A percentile compares a stretch with the other conserved stretches of the same genome.
Conservation (phyloP, 805 yeast species). For the Myxozyma nipponensis region DNA sequence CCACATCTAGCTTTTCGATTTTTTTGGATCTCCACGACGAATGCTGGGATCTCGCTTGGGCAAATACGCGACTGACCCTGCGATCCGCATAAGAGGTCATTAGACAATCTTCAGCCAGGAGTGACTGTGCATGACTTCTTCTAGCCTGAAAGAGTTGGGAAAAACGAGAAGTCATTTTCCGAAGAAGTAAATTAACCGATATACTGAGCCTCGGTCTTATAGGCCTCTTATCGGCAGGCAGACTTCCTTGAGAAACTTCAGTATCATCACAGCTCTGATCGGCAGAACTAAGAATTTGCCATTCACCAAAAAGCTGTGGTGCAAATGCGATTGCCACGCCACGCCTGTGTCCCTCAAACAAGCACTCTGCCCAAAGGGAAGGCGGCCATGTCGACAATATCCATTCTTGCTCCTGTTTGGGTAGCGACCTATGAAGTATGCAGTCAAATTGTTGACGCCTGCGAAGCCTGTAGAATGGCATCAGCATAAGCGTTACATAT, state of each 20-base stretch:
- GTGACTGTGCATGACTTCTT: neutral
- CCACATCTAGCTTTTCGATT: too few species aligned
- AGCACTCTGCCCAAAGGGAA: conserved; percentile 14
- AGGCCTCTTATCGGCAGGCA: neutral
- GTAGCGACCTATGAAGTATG: too few species aligned
- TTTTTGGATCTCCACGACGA: too few species aligned
- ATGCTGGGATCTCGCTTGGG: too few species aligned
- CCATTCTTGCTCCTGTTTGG: conserved; percentile 6
- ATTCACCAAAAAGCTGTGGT: conserved; percentile 14
- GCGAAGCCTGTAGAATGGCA: conserved; percentile 12
- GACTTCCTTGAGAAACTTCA: too few species aligned
- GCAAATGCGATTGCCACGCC: conserved; percentile 16
- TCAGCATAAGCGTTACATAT: too few species aligned
- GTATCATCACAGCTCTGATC: too few species aligned
- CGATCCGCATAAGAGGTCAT: neutral
- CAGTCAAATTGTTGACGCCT: too few species aligned
- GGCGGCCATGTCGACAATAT: conserved; percentile 11
- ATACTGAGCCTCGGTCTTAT: neutral
- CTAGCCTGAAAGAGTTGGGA: neutral
- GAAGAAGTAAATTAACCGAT: neutral
- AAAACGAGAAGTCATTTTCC: neutral
- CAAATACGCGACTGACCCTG: too few species aligned
- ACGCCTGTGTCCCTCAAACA: conserved; percentile 9
- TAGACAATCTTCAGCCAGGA: neutral
- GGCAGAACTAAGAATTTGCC: conserved; percentile 9